phyloP scores from a whole-genome alignment of 768 basidiomycete species.

The Macrocybe gigantea region DNA sequence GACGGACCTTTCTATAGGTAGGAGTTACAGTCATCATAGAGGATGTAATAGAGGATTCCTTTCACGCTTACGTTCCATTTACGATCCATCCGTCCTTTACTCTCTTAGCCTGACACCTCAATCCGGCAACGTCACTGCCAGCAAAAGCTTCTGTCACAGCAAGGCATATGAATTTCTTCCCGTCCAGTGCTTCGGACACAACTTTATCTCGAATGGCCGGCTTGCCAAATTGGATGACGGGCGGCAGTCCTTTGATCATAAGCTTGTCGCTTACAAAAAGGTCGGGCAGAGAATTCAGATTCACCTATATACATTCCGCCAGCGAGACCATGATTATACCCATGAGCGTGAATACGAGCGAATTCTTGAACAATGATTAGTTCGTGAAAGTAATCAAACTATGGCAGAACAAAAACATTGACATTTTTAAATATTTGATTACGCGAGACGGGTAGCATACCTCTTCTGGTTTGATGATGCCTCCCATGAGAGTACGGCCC shows the following conservation, averaged over 20 bases:
- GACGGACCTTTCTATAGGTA: too few relatives aligned
- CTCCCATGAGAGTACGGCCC: slow-evolving; percentile 74
- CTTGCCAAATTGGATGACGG: slow-evolving; percentile 81
- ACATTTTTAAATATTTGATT: too few relatives aligned
- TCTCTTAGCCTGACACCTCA: slow-evolving; percentile 73
- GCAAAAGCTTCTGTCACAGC: slow-evolving; percentile 90
- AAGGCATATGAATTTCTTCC: slow-evolving; percentile 80
- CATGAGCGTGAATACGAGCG: slow-evolving; percentile 59
- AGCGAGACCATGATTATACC: slow-evolving; percentile 72
- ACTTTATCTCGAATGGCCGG: slow-evolving; percentile 52
- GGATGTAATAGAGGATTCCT: too few relatives aligned
- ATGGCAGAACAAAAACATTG: too few relatives aligned
- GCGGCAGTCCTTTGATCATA: slow-evolving; percentile 82
- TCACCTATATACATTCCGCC: neutral
- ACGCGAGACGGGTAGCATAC: too few relatives aligned
- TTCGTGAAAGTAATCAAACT: slow-evolving; percentile 88
- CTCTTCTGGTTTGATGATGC: slow-evolving; percentile 76
- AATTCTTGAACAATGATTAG: slow-evolving; percentile 83
- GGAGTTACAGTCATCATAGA: too few relatives aligned
- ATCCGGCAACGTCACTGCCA: slow-evolving; percentile 76
- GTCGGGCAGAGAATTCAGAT: slow-evolving; percentile 9
- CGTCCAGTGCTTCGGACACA: slow-evolving; percentile 62
- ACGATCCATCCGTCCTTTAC: slow-evolving; percentile 83
- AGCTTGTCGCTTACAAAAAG: slow-evolving; percentile 33
- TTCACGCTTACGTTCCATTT: slow-evolving; percentile 38